Evolutionary conservation across 1,284 basidiomycete genomes (phyloP), one percentile per base, ranked within the genome.

Genomic region (Sporisorium sorghi): DNA sequence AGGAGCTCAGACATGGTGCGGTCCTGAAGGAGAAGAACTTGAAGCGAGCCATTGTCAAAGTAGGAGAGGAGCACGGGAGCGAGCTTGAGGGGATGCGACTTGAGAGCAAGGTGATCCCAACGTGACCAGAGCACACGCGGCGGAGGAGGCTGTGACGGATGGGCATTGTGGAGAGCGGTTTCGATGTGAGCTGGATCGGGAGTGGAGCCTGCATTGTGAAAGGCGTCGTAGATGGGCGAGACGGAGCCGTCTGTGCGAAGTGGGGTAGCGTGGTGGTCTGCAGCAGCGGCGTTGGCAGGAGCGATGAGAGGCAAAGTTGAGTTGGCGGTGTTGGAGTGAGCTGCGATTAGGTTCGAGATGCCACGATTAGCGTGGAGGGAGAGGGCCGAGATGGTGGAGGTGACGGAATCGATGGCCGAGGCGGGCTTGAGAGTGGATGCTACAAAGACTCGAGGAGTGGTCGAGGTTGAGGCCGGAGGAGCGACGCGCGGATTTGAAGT

Each of bases 181-280:
- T 60, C 39, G 19, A 67, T 63, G 42, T 52, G 42, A 15, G 33
- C 39, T 6, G 60, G 70, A 26, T 62, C 56, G n/a, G 63, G 63
- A 19, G 43, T 1, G 2, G 51, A 26, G 33, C 65, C 66, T 7
- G 59, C 53, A 32, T 74, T 74, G 50, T 70, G 61, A 23, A 74
- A 74, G 21, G 72, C 72, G 23, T 69, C 66, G 40, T 74, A 74
- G 48, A 74, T 69, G 26, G 72, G 72, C 8, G 66, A 74, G 52
- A 70, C 56, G 52, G 72, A 65, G 50, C 72, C 63, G 19, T 74
- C 67, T 17, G 58, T 43, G 23, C 61, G 61, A 9, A 62, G 46
- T n/a, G 56, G 50, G 12, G 60, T 69, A 32, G 54, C 32, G 14
- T 56, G 37, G 3, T 40, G 37, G n/a, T 40, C 37, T 40, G 37